Evolutionary conservation across 2,329 filamentous ascomycete genomes (phyloP).

Genomic region (Leptographium flavum): DNA sequence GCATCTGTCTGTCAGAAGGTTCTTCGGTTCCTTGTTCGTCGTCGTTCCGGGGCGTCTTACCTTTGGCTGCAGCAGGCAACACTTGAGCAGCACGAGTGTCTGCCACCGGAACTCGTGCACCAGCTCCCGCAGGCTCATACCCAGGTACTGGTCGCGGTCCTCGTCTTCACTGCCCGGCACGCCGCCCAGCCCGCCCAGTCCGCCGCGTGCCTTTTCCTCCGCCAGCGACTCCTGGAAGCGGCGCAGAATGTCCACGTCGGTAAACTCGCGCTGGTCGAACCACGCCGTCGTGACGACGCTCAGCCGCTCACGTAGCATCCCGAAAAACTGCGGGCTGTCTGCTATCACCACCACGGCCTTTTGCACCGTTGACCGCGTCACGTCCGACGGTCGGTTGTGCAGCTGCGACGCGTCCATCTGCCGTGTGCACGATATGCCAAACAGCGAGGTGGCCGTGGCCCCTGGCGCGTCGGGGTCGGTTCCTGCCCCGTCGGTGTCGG

Average conservation of each 20-base stretch:
- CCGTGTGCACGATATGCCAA: constrained; percentile 89
- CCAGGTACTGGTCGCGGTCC: constrained; percentile 75
- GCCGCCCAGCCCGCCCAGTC: constrained; percentile 18
- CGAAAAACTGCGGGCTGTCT: constrained; percentile 79
- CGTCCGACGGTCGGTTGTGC: constrained; percentile 66
- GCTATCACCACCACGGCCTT: constrained; percentile 95
- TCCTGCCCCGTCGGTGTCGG: no score
- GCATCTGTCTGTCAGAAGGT: constrained; percentile 63
- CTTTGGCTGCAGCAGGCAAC: constrained; percentile 86
- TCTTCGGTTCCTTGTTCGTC: no score
- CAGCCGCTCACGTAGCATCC: constrained; percentile 77
- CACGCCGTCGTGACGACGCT: constrained; percentile 86
- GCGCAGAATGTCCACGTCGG: constrained; percentile 76
- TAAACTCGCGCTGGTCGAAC: constrained; percentile 91
- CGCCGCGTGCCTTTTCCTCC: constrained; percentile 45
- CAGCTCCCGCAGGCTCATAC: constrained; percentile 76
- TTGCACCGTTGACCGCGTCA: constrained; percentile 94
- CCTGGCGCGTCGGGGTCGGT: no score
- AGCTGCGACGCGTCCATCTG: constrained; percentile 73
- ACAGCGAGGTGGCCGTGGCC: constrained; percentile 63
- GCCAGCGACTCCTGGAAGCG: constrained; percentile 82
- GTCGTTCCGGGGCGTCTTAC: no score
- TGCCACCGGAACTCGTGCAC: constrained; percentile 92
- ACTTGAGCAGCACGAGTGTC: constrained; percentile 87
- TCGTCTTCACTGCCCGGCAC: constrained; percentile 41